A percentile compares a stretch with the other conserved stretches of the same genome.
Evolutionary conservation across 1,139 yeast species (phyloP).

Genomic region (Fermentozyma sake): DNA sequence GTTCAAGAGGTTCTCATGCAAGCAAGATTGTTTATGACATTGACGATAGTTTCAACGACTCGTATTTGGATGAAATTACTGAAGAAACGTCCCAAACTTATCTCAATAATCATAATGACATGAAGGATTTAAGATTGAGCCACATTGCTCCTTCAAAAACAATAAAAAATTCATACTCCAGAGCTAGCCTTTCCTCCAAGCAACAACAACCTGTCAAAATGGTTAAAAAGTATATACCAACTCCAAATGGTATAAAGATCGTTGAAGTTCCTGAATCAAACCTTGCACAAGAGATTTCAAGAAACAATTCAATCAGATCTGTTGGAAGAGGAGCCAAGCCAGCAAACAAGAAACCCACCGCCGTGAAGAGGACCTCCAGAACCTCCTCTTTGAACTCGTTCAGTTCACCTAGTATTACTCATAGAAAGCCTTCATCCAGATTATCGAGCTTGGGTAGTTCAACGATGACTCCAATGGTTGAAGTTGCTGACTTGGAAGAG

Average conservation of each 20-base stretch:
- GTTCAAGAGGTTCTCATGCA: constrained; percentile 1
- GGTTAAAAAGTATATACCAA: constrained; percentile 47
- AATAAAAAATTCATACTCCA: not conserved
- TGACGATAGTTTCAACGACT: constrained; percentile 27
- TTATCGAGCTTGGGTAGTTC: constrained; percentile 8
- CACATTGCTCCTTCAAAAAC: constrained; percentile 6
- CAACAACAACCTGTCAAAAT: constrained; percentile 18
- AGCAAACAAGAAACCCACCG: too few species aligned
- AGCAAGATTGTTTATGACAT: constrained; percentile 17
- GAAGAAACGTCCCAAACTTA: constrained; percentile 8
- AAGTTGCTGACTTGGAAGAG: constrained; percentile 11
- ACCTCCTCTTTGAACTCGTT: constrained; percentile 7
- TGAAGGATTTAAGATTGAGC: constrained; percentile 13
- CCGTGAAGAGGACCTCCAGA: too few species aligned
- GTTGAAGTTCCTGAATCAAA: constrained; percentile 43
- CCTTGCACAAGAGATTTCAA: constrained; percentile 34
- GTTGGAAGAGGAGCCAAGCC: too few species aligned
- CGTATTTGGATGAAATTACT: constrained; percentile 27
- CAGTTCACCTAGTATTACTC: constrained; percentile 2
- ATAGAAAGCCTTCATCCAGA: constrained; percentile 5
- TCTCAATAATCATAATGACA: constrained; percentile 9
- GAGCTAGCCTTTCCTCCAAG: constrained; percentile 1
- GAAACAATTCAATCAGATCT: constrained; percentile 39
- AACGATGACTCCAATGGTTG: constrained; percentile 3
- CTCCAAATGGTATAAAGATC: constrained; percentile 45